Evolutionary conservation across 1,284 basidiomycete species (phyloP).

Genomic region (Caloboletus inedulis): DNA sequence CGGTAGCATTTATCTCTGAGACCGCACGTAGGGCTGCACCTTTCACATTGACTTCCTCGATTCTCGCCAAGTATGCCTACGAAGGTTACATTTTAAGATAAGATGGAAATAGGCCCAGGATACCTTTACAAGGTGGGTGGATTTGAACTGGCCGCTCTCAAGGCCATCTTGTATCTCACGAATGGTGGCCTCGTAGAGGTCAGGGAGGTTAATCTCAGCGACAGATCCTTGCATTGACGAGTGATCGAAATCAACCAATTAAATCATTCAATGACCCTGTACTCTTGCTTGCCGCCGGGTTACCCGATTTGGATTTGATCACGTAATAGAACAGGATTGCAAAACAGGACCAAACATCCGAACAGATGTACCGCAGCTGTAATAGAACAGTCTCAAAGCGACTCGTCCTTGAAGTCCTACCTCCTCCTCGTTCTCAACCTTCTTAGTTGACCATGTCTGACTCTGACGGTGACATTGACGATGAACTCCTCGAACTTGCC

Average conservation of each 20-base stretch:
- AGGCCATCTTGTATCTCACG: conserved; percentile 28
- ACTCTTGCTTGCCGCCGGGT: conserved; percentile 1
- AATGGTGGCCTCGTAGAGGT: conserved; percentile 33
- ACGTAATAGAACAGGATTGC: conserved; percentile 16
- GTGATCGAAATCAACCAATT: not conserved
- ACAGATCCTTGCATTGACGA: conserved; percentile 7
- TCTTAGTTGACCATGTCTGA: conserved; percentile 53
- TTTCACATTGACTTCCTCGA: conserved; percentile 68
- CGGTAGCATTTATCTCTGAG: conserved; percentile 57
- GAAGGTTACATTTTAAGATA: not conserved
- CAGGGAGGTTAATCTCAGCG: conserved; percentile 16
- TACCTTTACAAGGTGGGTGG: conserved; percentile 28
- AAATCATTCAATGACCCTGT: too few relatives aligned
- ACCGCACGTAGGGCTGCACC: conserved; percentile 61
- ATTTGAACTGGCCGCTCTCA: conserved; percentile 19
- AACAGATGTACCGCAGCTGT: not conserved
- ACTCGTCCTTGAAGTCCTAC: not conserved
- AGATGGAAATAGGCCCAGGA: not conserved
- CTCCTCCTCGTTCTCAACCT: not conserved
- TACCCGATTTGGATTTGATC: conserved; percentile 3
- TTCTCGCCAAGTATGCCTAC: conserved; percentile 67
- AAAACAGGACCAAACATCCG: conserved; percentile 24
- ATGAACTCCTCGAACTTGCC: conserved; percentile 66
- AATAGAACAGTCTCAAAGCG: not conserved
- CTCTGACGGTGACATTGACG: conserved; percentile 64